phyloP scores from a whole-genome alignment of 2,329 filamentous ascomycete species.

The Diaporthe destruens region DNA sequence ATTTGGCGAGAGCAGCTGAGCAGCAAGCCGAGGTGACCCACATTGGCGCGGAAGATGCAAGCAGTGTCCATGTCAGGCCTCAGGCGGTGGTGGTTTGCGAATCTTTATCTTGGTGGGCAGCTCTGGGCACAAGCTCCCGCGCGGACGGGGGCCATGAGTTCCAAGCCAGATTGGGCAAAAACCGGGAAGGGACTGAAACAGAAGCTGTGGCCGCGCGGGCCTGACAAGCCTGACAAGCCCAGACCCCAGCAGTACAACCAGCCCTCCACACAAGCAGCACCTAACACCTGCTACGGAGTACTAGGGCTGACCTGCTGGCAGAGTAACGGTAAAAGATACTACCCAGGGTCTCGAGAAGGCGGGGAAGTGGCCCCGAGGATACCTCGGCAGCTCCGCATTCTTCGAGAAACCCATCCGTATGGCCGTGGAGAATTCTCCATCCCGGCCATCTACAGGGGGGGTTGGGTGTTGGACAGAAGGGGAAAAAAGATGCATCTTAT shows the following conservation, averaged over 20 bases:
- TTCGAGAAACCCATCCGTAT: background rate
- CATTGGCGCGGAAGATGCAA: background rate
- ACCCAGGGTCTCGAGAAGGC: background rate
- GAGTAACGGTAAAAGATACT: background rate
- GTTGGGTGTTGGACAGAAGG: background rate
- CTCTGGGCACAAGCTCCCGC: background rate
- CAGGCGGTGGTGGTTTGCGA: background rate
- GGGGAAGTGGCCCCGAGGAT: slow-evolving; percentile 24
- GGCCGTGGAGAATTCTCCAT: too few species aligned
- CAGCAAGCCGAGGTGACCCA: background rate
- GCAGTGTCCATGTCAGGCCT: too few species aligned
- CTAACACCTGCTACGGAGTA: background rate
- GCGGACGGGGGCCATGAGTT: background rate
- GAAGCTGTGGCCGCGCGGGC: background rate
- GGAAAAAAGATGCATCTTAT: background rate
- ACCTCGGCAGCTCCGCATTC: slow-evolving; percentile 40
- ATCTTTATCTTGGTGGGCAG: too few species aligned
- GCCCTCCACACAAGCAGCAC: background rate
- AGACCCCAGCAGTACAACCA: background rate
- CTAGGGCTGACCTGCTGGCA: background rate
- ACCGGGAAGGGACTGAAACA: slow-evolving; percentile 14
- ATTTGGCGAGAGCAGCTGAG: too few species aligned
- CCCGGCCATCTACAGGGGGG: background rate
- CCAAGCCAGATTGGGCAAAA: slow-evolving; percentile 26
- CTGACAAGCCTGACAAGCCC: too few species aligned